phyloP scores from a whole-genome alignment of 2,329 filamentous ascomycete species.

The Alternaria arborescens region DNA sequence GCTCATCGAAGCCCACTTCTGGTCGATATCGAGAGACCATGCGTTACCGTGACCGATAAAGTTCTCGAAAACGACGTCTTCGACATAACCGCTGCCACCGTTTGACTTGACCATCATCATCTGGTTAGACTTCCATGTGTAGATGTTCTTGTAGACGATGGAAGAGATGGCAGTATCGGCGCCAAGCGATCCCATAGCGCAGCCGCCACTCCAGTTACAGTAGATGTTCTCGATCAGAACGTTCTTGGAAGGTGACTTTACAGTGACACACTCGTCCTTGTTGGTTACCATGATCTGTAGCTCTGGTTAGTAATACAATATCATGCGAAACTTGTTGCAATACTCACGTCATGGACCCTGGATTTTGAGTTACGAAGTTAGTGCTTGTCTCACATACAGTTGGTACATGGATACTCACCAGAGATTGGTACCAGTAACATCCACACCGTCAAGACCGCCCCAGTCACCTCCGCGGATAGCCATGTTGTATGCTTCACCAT shows the following conservation, averaged over 20 bases:
- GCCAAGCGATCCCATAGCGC: conserved; percentile 65
- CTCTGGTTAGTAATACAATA: not conserved
- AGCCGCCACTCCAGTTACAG: conserved; percentile 69
- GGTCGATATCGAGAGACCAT: conserved; percentile 65
- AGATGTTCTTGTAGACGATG: conserved; percentile 65
- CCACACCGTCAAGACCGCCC: conserved; percentile 65
- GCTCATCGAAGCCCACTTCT: conserved; percentile 60
- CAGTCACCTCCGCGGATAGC: conserved; percentile 62
- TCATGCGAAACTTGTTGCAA: too few relatives aligned
- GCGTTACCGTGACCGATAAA: conserved; percentile 69
- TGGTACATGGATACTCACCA: conserved; percentile 39
- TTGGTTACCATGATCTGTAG: conserved; percentile 64
- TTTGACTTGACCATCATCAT: conserved; percentile 71
- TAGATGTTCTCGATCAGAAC: conserved; percentile 68
- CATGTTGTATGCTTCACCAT: conserved; percentile 66
- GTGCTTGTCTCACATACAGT: not conserved
- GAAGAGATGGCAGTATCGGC: conserved; percentile 60
- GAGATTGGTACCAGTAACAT: conserved; percentile 64
- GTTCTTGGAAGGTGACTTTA: conserved; percentile 60
- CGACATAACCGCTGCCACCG: conserved; percentile 64
- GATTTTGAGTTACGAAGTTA: not conserved
- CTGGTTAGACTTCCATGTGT: conserved; percentile 68
- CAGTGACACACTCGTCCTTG: conserved; percentile 69
- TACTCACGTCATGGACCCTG: conserved; percentile 60
- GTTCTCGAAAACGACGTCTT: conserved; percentile 63